Conservation (phyloP, 345 rosid species). For the Boechera divaricarpa region DNA sequence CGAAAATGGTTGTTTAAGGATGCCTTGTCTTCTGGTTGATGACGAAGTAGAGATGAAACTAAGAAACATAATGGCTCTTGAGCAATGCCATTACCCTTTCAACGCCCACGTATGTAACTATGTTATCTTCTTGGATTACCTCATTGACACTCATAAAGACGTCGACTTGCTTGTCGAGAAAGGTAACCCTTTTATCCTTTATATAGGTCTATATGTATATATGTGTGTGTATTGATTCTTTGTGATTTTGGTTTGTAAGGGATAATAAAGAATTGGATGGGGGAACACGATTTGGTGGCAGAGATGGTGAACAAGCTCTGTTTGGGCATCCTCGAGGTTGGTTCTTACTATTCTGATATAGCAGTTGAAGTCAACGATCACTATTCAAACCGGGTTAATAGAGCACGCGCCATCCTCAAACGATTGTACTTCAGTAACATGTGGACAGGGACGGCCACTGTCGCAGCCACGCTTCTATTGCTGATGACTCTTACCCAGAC, state of each 20-base stretch:
- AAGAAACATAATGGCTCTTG: constrained; percentile 6
- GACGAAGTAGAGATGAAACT: neutral
- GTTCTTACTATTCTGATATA: neutral
- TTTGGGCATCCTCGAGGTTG: neutral
- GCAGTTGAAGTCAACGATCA: neutral
- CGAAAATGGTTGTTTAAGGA: neutral
- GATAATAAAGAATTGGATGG: constrained; percentile 17
- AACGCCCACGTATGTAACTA: neutral
- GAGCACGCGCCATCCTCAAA: constrained; percentile 8
- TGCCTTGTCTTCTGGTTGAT: neutral
- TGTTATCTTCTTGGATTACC: constrained; percentile 12
- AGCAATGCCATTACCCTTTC: neutral
- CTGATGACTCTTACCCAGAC: constrained; percentile 17
- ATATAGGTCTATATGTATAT: neutral
- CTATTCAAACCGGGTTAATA: neutral
- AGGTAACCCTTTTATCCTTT: neutral
- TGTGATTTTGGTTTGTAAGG: neutral
- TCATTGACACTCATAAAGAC: constrained; percentile 14
- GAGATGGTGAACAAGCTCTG: constrained; percentile 15
- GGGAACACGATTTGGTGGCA: constrained; percentile 11
- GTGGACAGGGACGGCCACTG: constrained; percentile 27
- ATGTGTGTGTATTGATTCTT: neutral
- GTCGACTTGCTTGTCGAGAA: constrained; percentile 34
- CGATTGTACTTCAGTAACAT: constrained; percentile 12
- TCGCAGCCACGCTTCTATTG: neutral